These are phyloP conservation scores for Phytophthora pistaciae DNA, from an alignment of 352 stramenopile genomes.

Conservation along the genomic window DNA sequence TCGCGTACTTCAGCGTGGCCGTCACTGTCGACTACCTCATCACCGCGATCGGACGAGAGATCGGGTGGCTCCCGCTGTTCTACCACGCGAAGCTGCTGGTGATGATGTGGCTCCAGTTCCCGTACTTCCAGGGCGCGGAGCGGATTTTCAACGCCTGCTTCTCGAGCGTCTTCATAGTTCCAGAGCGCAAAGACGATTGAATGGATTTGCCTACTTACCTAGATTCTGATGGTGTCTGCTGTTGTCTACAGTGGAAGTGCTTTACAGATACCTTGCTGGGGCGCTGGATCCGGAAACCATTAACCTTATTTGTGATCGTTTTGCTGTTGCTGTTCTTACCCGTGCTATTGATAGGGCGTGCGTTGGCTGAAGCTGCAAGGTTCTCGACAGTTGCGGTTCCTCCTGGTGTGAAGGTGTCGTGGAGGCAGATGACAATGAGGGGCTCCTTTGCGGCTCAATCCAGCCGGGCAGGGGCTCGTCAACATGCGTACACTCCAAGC, in stretches of 20 bases:
- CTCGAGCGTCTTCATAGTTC: slow-evolving; percentile 77
- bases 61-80: slow-evolving; percentile 88
- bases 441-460: slow-evolving; percentile 11
- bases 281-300: background rate
- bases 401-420: background rate
- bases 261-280: background rate
- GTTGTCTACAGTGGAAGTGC: background rate
- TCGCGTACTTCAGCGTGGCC: slow-evolving; percentile 84
- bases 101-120: slow-evolving; percentile 92
- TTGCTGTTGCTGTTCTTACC: slow-evolving; percentile 7
- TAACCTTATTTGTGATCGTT: background rate
- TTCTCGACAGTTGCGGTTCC: slow-evolving; percentile 6
- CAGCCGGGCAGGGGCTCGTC: slow-evolving; percentile 6
- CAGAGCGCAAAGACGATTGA: slow-evolving; percentile 53
- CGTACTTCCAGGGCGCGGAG: slow-evolving; percentile 89
- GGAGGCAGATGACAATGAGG: slow-evolving; percentile 18
- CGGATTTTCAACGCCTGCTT: slow-evolving; percentile 84
- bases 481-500: slow-evolving; percentile 13
- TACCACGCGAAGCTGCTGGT: slow-evolving; percentile 87
- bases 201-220: slow-evolving; percentile 17
- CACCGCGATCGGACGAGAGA: slow-evolving; percentile 53
- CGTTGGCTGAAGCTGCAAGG: background rate
- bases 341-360: slow-evolving; percentile 23
- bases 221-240: background rate
- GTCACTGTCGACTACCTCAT: slow-evolving; percentile 79